Evolutionary conservation across 1,284 basidiomycete species (phyloP), one percentile per base, ranked within the genome.

Genomic region (Xerocomus minutiporus): DNA sequence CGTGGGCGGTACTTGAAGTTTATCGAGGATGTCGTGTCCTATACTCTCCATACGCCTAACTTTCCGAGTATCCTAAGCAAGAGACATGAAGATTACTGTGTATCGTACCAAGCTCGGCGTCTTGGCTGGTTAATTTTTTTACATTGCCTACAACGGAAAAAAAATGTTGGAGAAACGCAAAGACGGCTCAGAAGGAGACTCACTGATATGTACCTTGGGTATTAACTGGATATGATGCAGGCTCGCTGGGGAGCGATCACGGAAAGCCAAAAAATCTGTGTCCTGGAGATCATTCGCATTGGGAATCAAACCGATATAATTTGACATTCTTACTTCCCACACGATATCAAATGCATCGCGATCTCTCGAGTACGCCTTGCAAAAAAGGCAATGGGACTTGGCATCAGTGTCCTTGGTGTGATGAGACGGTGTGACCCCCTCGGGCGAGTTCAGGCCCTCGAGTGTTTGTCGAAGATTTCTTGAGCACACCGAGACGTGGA

Each of bases 21-120:
- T 66, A 59, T 82, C 79, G 39, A 87, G 71, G 50, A 81, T 66
- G 41, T 65, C 61, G 43, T 80, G 66, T 3, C 84, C 89, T 34
- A 89, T 77, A 6, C 62, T 62, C 58, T 77, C 73, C 87, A 92
- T 88, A 13, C 73, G 70, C 86, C 86, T 61, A 6, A 67, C 65
- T 70, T 36, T 29, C 44, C 23, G 32, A 5, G 12, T 15, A 15
- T 12, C 4, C 2, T 51, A 25, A 58, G 39, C 28, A 43, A 32
- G 47, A 31, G 28, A n/a, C 1, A 26, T 3, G 32, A 12, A 20
- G 12, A 7, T 8, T 7, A 41, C 26, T 4, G 17, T 6, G 13
- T 20, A 5, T 11, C 65, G 25, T 58, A 70, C 66, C 61, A 53
- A 67, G 62, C 11, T 67, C 54, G 1, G 39, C 55, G 23, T 70